These are phyloP conservation scores for Acer yangbiense DNA, from an alignment of 345 rosid genomes.

Conservation along the genomic window DNA sequence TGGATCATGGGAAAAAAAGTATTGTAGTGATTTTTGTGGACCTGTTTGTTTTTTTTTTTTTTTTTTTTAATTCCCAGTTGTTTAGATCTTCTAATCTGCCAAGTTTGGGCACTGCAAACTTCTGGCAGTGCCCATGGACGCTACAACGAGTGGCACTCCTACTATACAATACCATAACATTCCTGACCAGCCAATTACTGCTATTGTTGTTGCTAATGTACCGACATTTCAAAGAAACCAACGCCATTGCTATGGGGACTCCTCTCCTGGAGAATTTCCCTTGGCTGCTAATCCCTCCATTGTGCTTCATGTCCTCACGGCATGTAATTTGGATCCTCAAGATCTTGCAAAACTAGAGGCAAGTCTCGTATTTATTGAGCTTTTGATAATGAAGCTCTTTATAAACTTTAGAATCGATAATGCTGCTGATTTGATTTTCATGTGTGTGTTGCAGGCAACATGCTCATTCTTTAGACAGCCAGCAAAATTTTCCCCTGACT, in stretches of 20 bases:
- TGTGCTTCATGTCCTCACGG: conserved; percentile 88
- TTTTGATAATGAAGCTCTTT: conserved; percentile 12
- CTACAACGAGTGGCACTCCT: conserved; percentile 77
- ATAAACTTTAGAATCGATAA: conserved; percentile 43
- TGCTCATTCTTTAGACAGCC: conserved; percentile 96
- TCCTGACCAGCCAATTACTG: conserved; percentile 66
- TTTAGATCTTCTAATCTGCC: conserved; percentile 33
- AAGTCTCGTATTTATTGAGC: conserved; percentile 31
- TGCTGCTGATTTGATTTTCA: conserved; percentile 62
- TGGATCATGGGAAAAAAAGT: conserved; percentile 24
- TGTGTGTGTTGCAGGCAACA: conserved; percentile 68
- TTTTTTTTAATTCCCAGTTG: conserved; percentile 28
- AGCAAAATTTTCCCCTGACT: conserved; percentile 82
- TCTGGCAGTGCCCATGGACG: conserved; percentile 86
- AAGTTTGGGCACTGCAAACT: conserved; percentile 56
- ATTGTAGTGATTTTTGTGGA: conserved; percentile 20
- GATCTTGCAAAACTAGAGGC: conserved; percentile 99
- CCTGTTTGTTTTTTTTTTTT: conserved; percentile 9
- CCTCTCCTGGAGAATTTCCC: conserved; percentile 96
- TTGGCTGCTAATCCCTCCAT: conserved; percentile 93
- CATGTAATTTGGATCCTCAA: conserved; percentile 82
- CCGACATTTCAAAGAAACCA: conserved; percentile 62
- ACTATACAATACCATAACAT: conserved; percentile 65
- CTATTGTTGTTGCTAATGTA: conserved; percentile 51
- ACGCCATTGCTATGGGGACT: conserved; percentile 82